Percentiles rank a stretch among this genome's conserved stretches.
Evolutionary conservation across 805 yeast genomes (phyloP).

Genomic region (Myxozyma vanderwaltii): DNA sequence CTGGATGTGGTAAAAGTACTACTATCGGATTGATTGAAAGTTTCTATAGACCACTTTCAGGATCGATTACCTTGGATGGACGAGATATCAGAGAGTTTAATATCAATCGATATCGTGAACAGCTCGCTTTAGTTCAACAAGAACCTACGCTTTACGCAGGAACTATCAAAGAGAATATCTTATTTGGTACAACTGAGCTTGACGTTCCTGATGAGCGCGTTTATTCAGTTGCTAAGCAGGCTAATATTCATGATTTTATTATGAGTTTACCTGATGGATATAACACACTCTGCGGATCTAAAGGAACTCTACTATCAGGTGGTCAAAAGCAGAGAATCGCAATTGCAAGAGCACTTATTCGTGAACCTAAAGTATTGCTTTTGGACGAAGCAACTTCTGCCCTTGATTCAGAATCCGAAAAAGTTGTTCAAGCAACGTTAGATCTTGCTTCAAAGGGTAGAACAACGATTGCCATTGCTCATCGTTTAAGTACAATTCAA

Average conservation of each 20-base stretch:
- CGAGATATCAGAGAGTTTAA: constrained; percentile 52
- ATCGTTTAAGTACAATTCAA: constrained; percentile 62
- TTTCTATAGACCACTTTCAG: constrained; percentile 54
- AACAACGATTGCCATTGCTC: constrained; percentile 75
- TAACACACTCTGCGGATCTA: constrained; percentile 53
- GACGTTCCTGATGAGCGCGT: constrained; percentile 50
- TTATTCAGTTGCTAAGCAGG: constrained; percentile 52
- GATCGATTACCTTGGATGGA: constrained; percentile 57
- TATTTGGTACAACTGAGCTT: constrained; percentile 48
- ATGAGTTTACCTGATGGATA: constrained; percentile 60
- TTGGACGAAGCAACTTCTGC: constrained; percentile 62
- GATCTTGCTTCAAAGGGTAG: constrained; percentile 59
- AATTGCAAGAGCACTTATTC: constrained; percentile 61
- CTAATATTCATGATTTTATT: constrained; percentile 61
- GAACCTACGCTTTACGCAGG: constrained; percentile 64
- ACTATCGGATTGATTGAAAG: constrained; percentile 57
- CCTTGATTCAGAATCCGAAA: constrained; percentile 60
- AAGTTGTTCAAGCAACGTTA: constrained; percentile 64
- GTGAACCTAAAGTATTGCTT: constrained; percentile 56
- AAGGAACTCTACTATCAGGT: constrained; percentile 59
- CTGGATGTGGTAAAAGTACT: constrained; percentile 67
- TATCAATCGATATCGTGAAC: constrained; percentile 52
- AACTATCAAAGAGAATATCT: constrained; percentile 56
- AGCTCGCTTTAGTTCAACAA: constrained; percentile 63
- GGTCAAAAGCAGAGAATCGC: constrained; percentile 68